Evolutionary conservation across 352 stramenopile genomes (phyloP), one percentile per base, ranked within the genome.

Genomic region (Globisporangium spinosum): DNA sequence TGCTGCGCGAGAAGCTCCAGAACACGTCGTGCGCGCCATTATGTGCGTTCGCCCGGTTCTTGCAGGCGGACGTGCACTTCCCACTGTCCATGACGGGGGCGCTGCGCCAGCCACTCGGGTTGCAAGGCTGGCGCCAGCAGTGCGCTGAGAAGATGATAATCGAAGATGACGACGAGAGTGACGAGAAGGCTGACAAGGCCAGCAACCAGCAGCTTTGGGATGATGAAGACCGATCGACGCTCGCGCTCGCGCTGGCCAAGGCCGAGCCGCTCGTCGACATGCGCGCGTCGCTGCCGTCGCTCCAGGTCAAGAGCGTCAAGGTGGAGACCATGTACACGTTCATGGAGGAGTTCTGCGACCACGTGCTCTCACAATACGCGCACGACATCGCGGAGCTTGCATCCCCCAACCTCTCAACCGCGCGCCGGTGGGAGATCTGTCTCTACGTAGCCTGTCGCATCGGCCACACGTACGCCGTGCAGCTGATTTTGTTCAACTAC

Each of bases 301-400:
- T 93, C 20, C 75, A 85, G 38, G 76, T 91, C 23, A 87, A 89
- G 63, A 69, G 75, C 0, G 69, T 93, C 54, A 77, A 76, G 15
- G 79, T 91, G 23, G 80, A 86, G 67, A 91, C 85, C 8, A 79
- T 91, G 75, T 77, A 91, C 66, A 83, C 82, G 59, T 90, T 91
- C 73, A 80, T 93, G 72, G 85, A 93, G 62, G 85, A 93, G 55
- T 93, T 91, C 60, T 88, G 85, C 65, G 79, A 91, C 32, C 81
- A 87, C 12, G 72, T 91, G 29, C 65, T 91, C 25, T 76, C 61
- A 27, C 78, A 90, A 58, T 88, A 90, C 62, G 83, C 79, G 27
- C 73, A 71, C 58, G 83, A 91, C 64, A 89, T 93, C 54, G 74
- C 70, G 2, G 83, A 91, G 67, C 62, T 93, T 2, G 66, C 79